Conservation (phyloP, 2,329 filamentous ascomycete species). For the Colletotrichum caudatum region DNA sequence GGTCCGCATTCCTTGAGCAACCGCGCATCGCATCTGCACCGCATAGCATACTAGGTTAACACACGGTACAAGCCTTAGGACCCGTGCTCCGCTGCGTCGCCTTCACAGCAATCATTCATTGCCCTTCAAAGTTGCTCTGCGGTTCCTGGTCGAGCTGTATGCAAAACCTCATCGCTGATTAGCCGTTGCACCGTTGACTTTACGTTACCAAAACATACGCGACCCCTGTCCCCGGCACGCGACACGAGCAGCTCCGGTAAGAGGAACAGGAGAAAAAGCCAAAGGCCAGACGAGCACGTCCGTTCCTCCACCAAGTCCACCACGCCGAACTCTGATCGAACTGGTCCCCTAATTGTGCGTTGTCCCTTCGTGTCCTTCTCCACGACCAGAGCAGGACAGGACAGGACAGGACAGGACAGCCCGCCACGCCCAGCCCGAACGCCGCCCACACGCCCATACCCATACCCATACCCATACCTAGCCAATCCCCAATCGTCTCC, state of each 20-base stretch:
- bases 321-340: conserved; percentile 29
- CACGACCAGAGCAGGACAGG: conserved; percentile 1
- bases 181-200: conserved; percentile 31
- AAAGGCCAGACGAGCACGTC: conserved; percentile 41
- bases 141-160: conserved; percentile 24
- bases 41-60: conserved; percentile 9
- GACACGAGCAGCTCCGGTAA: conserved; percentile 24
- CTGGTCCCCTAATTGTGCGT: conserved; percentile 36
- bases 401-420: conserved; percentile 13
- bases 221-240: conserved; percentile 36
- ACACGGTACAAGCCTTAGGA: conserved; percentile 29
- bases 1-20: conserved; percentile 10
- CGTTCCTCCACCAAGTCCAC: conserved; percentile 23
- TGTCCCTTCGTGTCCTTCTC: conserved; percentile 20
- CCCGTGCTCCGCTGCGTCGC: conserved; percentile 29
- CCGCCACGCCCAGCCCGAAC: conserved; percentile 18
- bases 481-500: not conserved
- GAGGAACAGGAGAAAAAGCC: conserved; percentile 5
- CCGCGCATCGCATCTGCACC: conserved; percentile 12
- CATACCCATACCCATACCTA: too few relatives aligned
- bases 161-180: conserved; percentile 39
- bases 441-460: conserved; percentile 1
- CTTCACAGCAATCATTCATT: conserved; percentile 30
- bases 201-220: conserved; percentile 40
- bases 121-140: conserved; percentile 22